Evolutionary conservation across 352 stramenopile species (phyloP).

Genomic region (Phytophthora rubi): DNA sequence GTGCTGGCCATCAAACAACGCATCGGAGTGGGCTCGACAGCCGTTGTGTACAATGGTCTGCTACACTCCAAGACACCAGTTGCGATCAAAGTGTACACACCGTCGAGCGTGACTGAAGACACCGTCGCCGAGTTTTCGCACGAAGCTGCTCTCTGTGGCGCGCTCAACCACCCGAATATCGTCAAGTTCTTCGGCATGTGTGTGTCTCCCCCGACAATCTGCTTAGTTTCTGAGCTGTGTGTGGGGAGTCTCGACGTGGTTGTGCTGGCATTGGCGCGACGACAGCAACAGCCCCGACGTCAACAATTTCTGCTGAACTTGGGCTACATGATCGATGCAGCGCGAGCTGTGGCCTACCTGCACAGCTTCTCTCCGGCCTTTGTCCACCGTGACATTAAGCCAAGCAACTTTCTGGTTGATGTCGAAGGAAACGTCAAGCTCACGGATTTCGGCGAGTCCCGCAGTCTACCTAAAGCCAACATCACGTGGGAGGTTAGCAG

Average conservation of each 20-base stretch:
- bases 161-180: slow-evolving; percentile 63
- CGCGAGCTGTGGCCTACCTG: slow-evolving; percentile 58
- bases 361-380: slow-evolving; percentile 68
- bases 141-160: slow-evolving; percentile 58
- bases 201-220: slow-evolving; percentile 66
- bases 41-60: slow-evolving; percentile 56
- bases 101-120: slow-evolving; percentile 58
- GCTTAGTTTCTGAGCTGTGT: slow-evolving; percentile 65
- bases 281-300: slow-evolving; percentile 31
- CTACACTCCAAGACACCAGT: slow-evolving; percentile 51
- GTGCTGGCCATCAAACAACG: slow-evolving; percentile 45
- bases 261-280: slow-evolving; percentile 23
- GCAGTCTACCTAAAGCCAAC: slow-evolving; percentile 46
- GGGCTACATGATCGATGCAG: slow-evolving; percentile 68
- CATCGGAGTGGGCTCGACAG: slow-evolving; percentile 48
- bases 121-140: slow-evolving; percentile 56
- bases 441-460: slow-evolving; percentile 61
- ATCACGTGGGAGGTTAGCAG: slow-evolving; percentile 47
- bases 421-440: slow-evolving; percentile 52
- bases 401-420: slow-evolving; percentile 59
- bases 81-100: slow-evolving; percentile 71
- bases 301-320: slow-evolving; percentile 65
- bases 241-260: slow-evolving; percentile 57
- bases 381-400: slow-evolving; percentile 67
- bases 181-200: slow-evolving; percentile 68